These are phyloP conservation scores for Ensete ventricosum DNA, from an alignment of 176 grass and related monocot species.

Conservation along the genomic window DNA sequence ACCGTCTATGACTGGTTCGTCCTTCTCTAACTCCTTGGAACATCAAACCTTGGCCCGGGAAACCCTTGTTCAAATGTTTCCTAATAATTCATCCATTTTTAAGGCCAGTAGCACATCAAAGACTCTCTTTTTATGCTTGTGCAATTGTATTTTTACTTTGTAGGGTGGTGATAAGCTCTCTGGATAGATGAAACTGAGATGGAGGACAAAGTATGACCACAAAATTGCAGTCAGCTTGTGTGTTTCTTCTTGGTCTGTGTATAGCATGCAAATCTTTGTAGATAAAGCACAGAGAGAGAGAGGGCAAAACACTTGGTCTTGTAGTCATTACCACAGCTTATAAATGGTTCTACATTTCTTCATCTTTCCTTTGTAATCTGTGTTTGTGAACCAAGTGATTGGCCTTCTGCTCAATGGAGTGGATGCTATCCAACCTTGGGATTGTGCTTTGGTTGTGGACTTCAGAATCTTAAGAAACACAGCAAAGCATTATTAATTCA, in stretches of 20 bases:
- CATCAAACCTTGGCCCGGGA: background rate
- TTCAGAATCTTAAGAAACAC: no score
- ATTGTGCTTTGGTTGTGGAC: no score
- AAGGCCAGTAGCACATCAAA: background rate
- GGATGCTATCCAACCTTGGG: no score
- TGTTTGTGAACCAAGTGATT: no score
- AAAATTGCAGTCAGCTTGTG: background rate
- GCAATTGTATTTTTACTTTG: background rate
- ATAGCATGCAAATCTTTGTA: background rate
- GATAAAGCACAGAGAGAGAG: background rate
- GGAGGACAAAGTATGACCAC: background rate
- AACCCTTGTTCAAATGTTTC: background rate
- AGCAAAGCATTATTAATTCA: no score
- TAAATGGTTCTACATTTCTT: no score
- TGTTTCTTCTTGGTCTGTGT: conserved; percentile 1
- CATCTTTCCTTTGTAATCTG: no score
- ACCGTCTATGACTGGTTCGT: conserved; percentile 20
- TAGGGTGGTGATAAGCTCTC: conserved; percentile 18
- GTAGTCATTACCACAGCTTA: background rate
- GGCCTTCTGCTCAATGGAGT: no score
- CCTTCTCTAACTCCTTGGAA: background rate
- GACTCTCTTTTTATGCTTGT: background rate
- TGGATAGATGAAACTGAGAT: conserved; percentile 16
- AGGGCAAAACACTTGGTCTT: background rate
- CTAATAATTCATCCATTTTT: background rate